Base-by-base conservation (phyloP, 352 stramenopile genomes). In the Globisporangium paroecandrum region DNA sequence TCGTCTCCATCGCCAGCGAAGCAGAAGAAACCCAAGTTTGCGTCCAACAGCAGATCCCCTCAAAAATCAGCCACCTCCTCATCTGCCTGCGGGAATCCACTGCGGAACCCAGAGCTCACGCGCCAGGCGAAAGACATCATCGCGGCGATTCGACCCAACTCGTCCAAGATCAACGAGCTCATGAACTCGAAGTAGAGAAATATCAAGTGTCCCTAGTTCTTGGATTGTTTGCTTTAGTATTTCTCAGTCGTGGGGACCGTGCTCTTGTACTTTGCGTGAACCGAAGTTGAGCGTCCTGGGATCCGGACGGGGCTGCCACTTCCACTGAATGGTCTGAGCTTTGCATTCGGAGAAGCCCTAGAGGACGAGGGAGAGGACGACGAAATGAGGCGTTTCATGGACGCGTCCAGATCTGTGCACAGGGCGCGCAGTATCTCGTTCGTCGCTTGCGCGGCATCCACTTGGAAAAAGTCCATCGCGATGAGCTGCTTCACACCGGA, bases 151-250 rank as follows among this genome's bases (percentile, higher is more conserved):
- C 81, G 85, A 4, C 68, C 78, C 38, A 93, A 93, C 62, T 76
- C 83, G 22, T 88, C 82, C 63, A 93, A 93, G 69, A 87, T 93
- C 62, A 87, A 87, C 55, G 81, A 90, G 1, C 74, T 93, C 34
- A 89, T 92, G 55, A 46, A 13, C 20, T 61, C 55, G 0, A 47
- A 46, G 46, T 20, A 43, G 1, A 43, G 0, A 18, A 58, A 38
- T 32, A 22, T 18, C 18, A 49, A n/a, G 13, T 7, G 10, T 49
- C 5, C 41, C 12, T 22, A 22, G 13, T 1, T 36, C 10, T 27
- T 46, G 20, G 46, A 12, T 25, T 27, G 1, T 25, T 32, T 43
- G 27, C 7, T 46, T 61, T 29, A 61, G 20, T 29, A 61, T 47
- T 29, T 61, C 27, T 32, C 18, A 24, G 20, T 27, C 2, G 55